A percentile compares a stretch with the other conserved stretches of the same genome.
Evolutionary conservation across 305 asterid species (phyloP).

Genomic region (Fraxinus sp.): DNA sequence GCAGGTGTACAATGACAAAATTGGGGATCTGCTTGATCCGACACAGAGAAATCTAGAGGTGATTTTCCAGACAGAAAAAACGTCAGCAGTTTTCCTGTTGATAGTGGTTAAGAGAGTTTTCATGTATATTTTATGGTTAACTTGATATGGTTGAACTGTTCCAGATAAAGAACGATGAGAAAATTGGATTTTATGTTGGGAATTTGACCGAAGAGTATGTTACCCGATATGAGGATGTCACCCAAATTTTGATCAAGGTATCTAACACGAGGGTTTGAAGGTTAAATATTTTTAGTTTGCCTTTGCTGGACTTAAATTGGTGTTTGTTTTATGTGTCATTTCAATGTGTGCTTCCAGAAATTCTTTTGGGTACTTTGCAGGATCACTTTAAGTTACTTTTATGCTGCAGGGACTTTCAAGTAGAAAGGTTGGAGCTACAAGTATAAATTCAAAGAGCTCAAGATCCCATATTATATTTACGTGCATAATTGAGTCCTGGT

Average conservation of each 20-base stretch:
- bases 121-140: neutral
- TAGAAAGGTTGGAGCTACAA: slow-evolving; percentile 75
- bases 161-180: slow-evolving; percentile 77
- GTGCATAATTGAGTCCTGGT: slow-evolving; percentile 89
- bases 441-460: slow-evolving; percentile 84
- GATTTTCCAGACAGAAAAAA: neutral
- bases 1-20: slow-evolving; percentile 81
- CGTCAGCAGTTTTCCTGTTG: neutral
- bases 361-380: neutral
- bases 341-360: neutral
- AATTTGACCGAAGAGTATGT: slow-evolving; percentile 84
- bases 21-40: slow-evolving; percentile 90
- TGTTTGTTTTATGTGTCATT: neutral
- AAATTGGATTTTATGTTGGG: slow-evolving; percentile 81
- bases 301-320: neutral
- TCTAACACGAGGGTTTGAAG: slow-evolving; percentile 4
- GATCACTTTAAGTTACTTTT: slow-evolving; percentile 6
- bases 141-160: slow-evolving; percentile 14
- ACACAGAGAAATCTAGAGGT: slow-evolving; percentile 78
- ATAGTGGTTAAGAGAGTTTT: neutral
- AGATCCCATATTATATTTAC: slow-evolving; percentile 86
- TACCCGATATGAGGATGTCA: slow-evolving; percentile 69
- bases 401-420: slow-evolving; percentile 69
- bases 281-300: neutral
- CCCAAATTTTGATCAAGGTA: slow-evolving; percentile 84